Evolutionary conservation across 805 yeast genomes (phyloP).

Genomic region (Scheffersomyces lignosus): DNA sequence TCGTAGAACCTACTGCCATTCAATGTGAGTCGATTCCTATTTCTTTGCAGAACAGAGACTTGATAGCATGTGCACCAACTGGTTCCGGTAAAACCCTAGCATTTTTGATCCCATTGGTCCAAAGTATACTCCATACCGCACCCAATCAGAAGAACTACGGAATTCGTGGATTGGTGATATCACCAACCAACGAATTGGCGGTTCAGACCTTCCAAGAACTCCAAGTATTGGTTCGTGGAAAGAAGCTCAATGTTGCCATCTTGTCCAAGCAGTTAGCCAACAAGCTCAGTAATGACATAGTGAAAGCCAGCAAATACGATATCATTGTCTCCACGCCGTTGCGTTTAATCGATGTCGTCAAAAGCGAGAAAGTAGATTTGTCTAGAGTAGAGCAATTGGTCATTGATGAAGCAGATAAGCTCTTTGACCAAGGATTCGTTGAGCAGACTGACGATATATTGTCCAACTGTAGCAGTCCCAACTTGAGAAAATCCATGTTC

Average conservation of each 20-base stretch:
- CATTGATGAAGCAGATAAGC: constrained; percentile 94
- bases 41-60: constrained; percentile 65
- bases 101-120: constrained; percentile 79
- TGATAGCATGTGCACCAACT: constrained; percentile 95
- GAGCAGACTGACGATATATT: constrained; percentile 89
- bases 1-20: constrained; percentile 87
- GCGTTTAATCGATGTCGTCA: constrained; percentile 77
- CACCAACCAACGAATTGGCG: constrained; percentile 95
- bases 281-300: constrained; percentile 61
- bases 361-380: constrained; percentile 59
- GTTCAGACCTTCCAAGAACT: constrained; percentile 77
- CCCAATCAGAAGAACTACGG: constrained; percentile 43
- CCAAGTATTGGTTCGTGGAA: constrained; percentile 55
- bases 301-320: constrained; percentile 67
- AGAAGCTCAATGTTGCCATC: constrained; percentile 58
- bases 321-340: constrained; percentile 85
- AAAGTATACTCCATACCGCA: constrained; percentile 33
- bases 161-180: constrained; percentile 72
- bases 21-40: constrained; percentile 90
- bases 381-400: constrained; percentile 70
- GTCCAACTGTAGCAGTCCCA: constrained; percentile 51
- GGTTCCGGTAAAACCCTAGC: constrained; percentile 98
- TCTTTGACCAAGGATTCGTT: constrained; percentile 83
- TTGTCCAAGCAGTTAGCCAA: constrained; percentile 71
- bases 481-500: constrained; percentile 73